These are phyloP conservation scores for Agaricus sinodeliciosus DNA, from an alignment of 768 basidiomycete species.

Conservation along the genomic window DNA sequence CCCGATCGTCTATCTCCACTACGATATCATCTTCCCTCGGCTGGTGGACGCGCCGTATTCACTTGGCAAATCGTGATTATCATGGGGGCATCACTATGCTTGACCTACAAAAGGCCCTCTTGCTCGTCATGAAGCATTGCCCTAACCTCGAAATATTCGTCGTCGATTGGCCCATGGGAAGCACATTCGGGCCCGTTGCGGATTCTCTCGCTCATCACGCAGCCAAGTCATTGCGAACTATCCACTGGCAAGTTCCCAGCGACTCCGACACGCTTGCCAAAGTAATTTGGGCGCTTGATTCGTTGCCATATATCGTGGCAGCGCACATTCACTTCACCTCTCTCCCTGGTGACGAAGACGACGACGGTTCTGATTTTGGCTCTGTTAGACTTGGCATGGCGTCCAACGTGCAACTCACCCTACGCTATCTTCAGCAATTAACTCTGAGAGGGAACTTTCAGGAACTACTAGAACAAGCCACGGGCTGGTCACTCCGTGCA, in stretches of 20 bases:
- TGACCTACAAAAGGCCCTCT: conserved; percentile 46
- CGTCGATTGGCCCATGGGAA: conserved; percentile 56
- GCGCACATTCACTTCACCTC: conserved; percentile 49
- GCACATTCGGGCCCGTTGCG: conserved; percentile 55
- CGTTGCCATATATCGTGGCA: conserved; percentile 49
- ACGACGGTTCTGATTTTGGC: conserved; percentile 22
- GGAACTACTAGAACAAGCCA: conserved; percentile 65
- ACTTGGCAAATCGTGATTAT: conserved; percentile 25
- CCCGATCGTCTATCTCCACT: conserved; percentile 27
- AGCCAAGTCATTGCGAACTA: conserved; percentile 46
- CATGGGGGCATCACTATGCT: conserved; percentile 35
- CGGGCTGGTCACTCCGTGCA: conserved; percentile 60
- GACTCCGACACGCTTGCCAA: conserved; percentile 45
- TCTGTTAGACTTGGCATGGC: conserved; percentile 55
- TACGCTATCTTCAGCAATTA: conserved; percentile 57
- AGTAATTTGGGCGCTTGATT: conserved; percentile 66
- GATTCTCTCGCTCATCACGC: conserved; percentile 53
- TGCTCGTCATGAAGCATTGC: conserved; percentile 54
- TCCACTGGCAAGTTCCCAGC: conserved; percentile 52
- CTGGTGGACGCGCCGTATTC: conserved; percentile 71
- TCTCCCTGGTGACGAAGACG: conserved; percentile 20
- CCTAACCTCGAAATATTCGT: conserved; percentile 73
- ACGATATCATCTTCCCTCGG: conserved; percentile 45
- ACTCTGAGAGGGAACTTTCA: conserved; percentile 52
- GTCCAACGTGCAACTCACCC: conserved; percentile 41